Base-by-base conservation (phyloP, 768 basidiomycete genomes). In the Hygrocybe coccinea region DNA sequence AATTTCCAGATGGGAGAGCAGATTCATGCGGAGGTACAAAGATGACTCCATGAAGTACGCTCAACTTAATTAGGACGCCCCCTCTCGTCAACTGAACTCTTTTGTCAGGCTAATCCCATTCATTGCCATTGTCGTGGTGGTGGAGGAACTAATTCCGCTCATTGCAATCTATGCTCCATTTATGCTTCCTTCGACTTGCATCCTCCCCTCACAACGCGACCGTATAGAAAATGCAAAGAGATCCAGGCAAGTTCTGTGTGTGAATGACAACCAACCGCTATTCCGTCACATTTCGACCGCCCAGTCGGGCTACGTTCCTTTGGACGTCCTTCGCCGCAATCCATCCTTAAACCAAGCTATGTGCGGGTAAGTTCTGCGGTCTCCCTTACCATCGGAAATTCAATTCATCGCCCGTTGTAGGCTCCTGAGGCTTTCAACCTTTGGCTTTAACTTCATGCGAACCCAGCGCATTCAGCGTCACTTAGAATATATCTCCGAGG, bases 131-230 rank as follows among this genome's bases (percentile, higher is more conserved):
- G 78, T 90, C 25, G 66, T 89, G 24, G 67, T 92, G 12, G 73
- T 90, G 1, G 91, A 94, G 68, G 91, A 94, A 69, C 66, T 87
- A 34, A 81, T 94, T 54, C 91, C 91, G 12, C 77, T 94, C 58
- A 81, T 92, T 58, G 89, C 89, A 24, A 81, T 94, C 57, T 93
- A 89, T 64, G 84, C 82, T n/a, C 91, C 91, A 1, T 82, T 80
- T 65, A 79, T 91, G 74, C 81, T 94, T 24, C 91, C 91, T 1
- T 92, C 90, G 2, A 93, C 91, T 0, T 92, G 90, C 65, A 78
- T 93, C 53, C 79, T 94, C 5, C 88, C 91, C 1, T 84, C 87
- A 11, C 91, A 94, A 71, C 82, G 78, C 36, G 75, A 65, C 67
- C 86, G 74, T 72, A 92, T 72, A 75, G 86, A 71, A 65, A 75